phyloP scores from a whole-genome alignment of 2,329 filamentous ascomycete genomes.

The Aspergillus fischeri region DNA sequence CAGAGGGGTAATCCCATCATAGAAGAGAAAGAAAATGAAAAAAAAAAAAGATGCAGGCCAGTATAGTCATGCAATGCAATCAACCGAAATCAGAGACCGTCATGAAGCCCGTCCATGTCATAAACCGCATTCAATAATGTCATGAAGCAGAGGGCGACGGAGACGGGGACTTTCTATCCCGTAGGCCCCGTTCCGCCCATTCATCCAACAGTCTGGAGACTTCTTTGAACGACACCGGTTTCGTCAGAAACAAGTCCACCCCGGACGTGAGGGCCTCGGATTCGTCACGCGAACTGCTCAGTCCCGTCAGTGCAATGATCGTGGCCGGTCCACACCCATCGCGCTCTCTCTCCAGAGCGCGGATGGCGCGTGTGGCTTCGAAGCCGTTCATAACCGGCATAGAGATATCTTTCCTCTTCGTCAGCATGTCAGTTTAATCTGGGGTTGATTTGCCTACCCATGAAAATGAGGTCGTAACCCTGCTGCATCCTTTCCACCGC shows the following conservation, averaged over 20 bases:
- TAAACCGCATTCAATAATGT: background rate
- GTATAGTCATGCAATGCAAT: background rate
- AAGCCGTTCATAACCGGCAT: slow-evolving; percentile 50
- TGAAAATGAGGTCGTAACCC: slow-evolving; percentile 45
- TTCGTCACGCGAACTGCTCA: slow-evolving; percentile 42
- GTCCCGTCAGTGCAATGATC: slow-evolving; percentile 45
- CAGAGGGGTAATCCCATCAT: background rate
- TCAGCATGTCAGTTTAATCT: background rate
- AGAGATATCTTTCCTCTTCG: slow-evolving; percentile 33
- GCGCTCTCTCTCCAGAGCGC: slow-evolving; percentile 36
- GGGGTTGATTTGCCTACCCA: slow-evolving; percentile 26
- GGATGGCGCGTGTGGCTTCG: slow-evolving; percentile 45
- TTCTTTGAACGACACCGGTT: slow-evolving; percentile 44
- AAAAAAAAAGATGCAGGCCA: background rate
- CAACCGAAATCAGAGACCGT: background rate
- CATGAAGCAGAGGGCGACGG: background rate
- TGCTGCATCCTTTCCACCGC: slow-evolving; percentile 29
- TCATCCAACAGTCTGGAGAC: slow-evolving; percentile 37
- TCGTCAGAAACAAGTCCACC: slow-evolving; percentile 46
- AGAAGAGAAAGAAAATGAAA: background rate
- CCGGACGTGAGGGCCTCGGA: slow-evolving; percentile 41
- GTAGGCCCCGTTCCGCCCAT: slow-evolving; percentile 22
- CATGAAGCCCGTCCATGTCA: background rate
- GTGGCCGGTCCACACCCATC: slow-evolving; percentile 29
- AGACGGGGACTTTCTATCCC: background rate